Evolutionary conservation across 2,329 filamentous ascomycete genomes (phyloP).

Genomic region (Fonsecaea monophora): DNA sequence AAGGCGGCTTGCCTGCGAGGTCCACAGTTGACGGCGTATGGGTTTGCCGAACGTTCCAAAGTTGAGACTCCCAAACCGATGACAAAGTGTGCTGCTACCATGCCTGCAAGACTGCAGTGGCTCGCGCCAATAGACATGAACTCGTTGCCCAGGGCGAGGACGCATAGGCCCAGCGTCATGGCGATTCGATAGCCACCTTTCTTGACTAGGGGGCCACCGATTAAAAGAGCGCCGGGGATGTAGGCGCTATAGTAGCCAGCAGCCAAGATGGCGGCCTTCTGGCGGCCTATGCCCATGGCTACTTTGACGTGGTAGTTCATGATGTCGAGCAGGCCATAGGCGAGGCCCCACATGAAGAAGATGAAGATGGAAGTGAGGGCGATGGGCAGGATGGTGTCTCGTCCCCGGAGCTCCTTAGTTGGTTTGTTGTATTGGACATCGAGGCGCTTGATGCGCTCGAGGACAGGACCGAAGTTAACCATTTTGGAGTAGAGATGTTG

Average conservation of each 20-base stretch:
- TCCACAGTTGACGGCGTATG: slow-evolving; percentile 77
- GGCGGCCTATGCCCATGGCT: slow-evolving; percentile 36
- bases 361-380: slow-evolving; percentile 41
- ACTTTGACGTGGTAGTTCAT: slow-evolving; percentile 49
- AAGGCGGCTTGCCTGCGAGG: slow-evolving; percentile 77
- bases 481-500: slow-evolving; percentile 18
- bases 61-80: slow-evolving; percentile 75
- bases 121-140: slow-evolving; percentile 50
- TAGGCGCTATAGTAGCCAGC: slow-evolving; percentile 39
- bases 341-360: slow-evolving; percentile 62
- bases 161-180: slow-evolving; percentile 73
- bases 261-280: slow-evolving; percentile 37
- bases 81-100: slow-evolving; percentile 64
- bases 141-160: slow-evolving; percentile 77
- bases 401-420: slow-evolving; percentile 17
- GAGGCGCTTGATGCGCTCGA: slow-evolving; percentile 49
- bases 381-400: slow-evolving; percentile 33
- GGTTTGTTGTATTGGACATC: slow-evolving; percentile 35
- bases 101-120: slow-evolving; percentile 30
- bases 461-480: slow-evolving; percentile 62
- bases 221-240: slow-evolving; percentile 36
- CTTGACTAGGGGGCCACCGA: slow-evolving; percentile 37
- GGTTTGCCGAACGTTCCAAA: slow-evolving; percentile 78
- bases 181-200: slow-evolving; percentile 63
- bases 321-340: slow-evolving; percentile 58